Percentiles rank a stretch among this genome's conserved stretches.
Conservation (phyloP, 495 filamentous ascomycete genomes). For the Penicillium riverlandense region DNA sequence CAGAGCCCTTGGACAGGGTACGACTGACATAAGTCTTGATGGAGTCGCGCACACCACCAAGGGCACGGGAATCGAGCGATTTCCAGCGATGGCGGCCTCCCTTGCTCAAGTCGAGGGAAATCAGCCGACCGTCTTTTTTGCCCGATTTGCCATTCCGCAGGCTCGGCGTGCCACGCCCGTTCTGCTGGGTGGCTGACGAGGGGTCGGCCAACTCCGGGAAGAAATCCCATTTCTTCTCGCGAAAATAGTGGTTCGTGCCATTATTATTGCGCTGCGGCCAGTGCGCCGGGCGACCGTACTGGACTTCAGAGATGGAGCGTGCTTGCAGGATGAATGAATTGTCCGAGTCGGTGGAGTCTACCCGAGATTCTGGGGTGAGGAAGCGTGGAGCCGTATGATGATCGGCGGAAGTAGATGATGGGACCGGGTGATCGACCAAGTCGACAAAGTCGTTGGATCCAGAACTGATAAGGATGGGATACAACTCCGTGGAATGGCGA, state of each 20-base stretch:
- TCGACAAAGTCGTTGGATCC: constrained; percentile 27
- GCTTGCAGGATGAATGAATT: background rate
- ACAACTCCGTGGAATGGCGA: constrained; percentile 23
- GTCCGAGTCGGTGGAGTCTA: constrained; percentile 6
- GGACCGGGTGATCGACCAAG: constrained; percentile 13
- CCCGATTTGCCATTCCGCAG: constrained; percentile 4
- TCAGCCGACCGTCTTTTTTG: constrained; percentile 22
- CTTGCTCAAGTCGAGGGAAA: constrained; percentile 16
- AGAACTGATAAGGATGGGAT: constrained; percentile 34
- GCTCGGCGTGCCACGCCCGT: constrained; percentile 6
- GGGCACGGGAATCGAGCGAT: constrained; percentile 15
- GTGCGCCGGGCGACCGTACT: constrained; percentile 15
- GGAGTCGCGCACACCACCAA: constrained; percentile 27
- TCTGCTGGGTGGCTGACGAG: constrained; percentile 16
- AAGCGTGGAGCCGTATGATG: constrained; percentile 8
- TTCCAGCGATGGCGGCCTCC: constrained; percentile 15
- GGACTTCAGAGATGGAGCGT: constrained; percentile 17
- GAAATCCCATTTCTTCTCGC: constrained; percentile 44
- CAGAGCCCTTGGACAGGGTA: constrained; percentile 22
- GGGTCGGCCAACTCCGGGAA: constrained; percentile 36
- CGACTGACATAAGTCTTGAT: constrained; percentile 32
- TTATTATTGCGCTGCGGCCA: constrained; percentile 11
- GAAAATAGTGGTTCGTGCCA: constrained; percentile 38
- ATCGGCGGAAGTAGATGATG: constrained; percentile 4
- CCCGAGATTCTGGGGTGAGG: constrained; percentile 1